Percentiles rank a stretch among this genome's conserved stretches.
These are phyloP conservation scores for Sordariomycetes sp. DNA, from an alignment of 2,329 filamentous ascomycete species.

Conservation along the genomic window DNA sequence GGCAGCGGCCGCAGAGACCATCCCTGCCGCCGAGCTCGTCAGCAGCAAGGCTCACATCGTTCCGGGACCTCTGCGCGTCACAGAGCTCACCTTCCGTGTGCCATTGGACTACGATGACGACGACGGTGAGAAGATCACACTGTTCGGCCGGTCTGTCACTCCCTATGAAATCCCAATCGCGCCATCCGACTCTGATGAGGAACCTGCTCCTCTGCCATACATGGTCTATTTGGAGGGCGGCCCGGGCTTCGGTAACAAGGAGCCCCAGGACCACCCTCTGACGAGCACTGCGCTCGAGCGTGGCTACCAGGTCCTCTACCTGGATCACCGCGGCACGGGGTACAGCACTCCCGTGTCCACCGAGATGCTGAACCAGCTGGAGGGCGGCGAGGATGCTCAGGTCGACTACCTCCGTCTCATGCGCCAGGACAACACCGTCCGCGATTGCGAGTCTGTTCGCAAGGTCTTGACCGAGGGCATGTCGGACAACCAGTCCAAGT, in stretches of 20 bases:
- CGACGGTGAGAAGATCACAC: constrained; percentile 47
- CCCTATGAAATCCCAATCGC: constrained; percentile 54
- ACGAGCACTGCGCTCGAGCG: constrained; percentile 63
- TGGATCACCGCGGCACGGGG: constrained; percentile 86
- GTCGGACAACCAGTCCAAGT: constrained; percentile 60
- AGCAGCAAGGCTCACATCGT: no score
- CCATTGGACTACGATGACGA: constrained; percentile 66
- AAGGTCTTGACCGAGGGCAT: constrained; percentile 61
- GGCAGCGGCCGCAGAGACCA: no score
- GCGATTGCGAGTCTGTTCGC: constrained; percentile 78
- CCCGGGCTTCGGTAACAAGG: constrained; percentile 65
- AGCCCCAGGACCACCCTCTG: constrained; percentile 59
- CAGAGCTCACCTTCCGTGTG: constrained; percentile 80
- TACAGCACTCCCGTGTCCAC: constrained; percentile 72
- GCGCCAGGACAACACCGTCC: constrained; percentile 82
- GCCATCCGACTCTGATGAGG: constrained; percentile 22
- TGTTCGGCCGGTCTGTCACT: constrained; percentile 68
- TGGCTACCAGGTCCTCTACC: constrained; percentile 74
- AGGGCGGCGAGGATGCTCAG: constrained; percentile 56
- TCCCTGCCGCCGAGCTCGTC: no score
- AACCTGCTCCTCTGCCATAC: constrained; percentile 35
- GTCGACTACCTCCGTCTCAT: constrained; percentile 74
- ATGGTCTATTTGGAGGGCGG: constrained; percentile 77
- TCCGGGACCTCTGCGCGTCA: constrained; percentile 58
- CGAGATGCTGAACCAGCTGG: constrained; percentile 45